phyloP scores from a whole-genome alignment of 1,139 yeast species.

The Candida tetrigidarum region DNA sequence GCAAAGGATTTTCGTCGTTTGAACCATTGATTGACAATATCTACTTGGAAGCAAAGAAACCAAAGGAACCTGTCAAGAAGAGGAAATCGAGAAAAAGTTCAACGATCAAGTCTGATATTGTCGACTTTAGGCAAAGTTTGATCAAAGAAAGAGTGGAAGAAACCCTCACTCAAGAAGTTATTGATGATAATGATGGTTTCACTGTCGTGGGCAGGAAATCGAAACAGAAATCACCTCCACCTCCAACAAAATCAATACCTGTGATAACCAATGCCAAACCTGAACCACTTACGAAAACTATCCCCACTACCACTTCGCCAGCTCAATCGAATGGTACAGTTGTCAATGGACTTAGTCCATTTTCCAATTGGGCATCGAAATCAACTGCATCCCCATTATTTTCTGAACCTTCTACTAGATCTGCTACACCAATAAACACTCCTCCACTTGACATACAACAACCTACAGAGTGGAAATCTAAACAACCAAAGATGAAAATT shows the following conservation, averaged over 20 bases:
- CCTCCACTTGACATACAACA: neutral
- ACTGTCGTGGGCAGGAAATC: slow-evolving; percentile 32
- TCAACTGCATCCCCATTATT: neutral
- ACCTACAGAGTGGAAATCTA: slow-evolving; percentile 17
- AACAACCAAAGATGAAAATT: slow-evolving; percentile 32
- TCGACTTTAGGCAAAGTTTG: slow-evolving; percentile 24
- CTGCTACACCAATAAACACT: neutral
- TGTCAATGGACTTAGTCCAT: slow-evolving; percentile 30
- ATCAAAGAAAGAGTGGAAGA: slow-evolving; percentile 11
- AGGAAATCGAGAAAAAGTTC: slow-evolving; percentile 36
- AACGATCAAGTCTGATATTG: slow-evolving; percentile 24
- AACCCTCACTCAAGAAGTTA: slow-evolving; percentile 31
- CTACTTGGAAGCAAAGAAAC: slow-evolving; percentile 21
- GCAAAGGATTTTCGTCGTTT: slow-evolving; percentile 42
- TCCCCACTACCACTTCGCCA: slow-evolving; percentile 4
- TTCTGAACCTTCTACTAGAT: neutral
- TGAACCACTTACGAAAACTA: neutral
- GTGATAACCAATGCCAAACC: neutral
- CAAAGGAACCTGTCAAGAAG: slow-evolving; percentile 21
- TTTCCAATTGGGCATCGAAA: slow-evolving; percentile 35
- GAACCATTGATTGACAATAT: slow-evolving; percentile 53
- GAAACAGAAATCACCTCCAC: slow-evolving; percentile 19
- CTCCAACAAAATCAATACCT: slow-evolving; percentile 15
- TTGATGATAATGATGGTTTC: slow-evolving; percentile 33
- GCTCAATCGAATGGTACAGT: neutral